These are phyloP conservation scores for Epichloe sp. DNA, from an alignment of 2,329 filamentous ascomycete genomes.

Conservation along the genomic window DNA sequence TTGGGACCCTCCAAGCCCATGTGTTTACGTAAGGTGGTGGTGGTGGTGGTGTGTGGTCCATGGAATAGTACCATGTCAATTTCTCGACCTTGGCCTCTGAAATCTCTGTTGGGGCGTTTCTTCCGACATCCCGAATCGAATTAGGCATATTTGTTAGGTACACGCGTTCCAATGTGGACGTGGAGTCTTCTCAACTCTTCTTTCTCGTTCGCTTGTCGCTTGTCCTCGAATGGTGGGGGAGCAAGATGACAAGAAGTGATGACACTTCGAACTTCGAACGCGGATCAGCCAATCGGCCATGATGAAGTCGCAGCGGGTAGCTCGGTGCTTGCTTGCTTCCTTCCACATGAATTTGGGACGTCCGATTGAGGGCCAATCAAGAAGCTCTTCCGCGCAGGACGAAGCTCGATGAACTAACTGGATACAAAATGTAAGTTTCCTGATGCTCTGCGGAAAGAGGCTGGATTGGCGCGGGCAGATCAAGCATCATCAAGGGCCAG, in stretches of 20 bases:
- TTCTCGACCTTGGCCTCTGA: no score
- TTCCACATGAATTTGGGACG: no score
- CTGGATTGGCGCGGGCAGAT: background rate
- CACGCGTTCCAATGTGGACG: no score
- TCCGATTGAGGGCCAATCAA: no score
- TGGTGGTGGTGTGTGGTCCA: background rate
- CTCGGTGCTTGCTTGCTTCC: no score
- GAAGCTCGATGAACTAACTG: background rate
- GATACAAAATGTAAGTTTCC: no score
- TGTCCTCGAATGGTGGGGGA: background rate
- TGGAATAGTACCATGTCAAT: no score
- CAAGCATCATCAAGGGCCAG: background rate
- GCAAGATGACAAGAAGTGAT: no score
- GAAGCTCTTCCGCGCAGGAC: background rate
- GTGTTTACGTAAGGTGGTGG: background rate
- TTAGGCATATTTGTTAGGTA: no score
- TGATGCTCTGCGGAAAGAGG: background rate
- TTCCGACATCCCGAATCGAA: no score
- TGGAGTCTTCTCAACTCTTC: background rate
- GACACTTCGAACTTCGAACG: background rate
- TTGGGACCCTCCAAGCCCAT: background rate
- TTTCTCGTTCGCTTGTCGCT: background rate
- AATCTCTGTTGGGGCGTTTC: no score
- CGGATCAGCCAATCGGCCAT: background rate
- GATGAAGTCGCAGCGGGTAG: no score